Percentiles rank a stretch among this genome's conserved stretches.
Conservation (phyloP, 345 rosid species). For the Atalantia buxifolia region DNA sequence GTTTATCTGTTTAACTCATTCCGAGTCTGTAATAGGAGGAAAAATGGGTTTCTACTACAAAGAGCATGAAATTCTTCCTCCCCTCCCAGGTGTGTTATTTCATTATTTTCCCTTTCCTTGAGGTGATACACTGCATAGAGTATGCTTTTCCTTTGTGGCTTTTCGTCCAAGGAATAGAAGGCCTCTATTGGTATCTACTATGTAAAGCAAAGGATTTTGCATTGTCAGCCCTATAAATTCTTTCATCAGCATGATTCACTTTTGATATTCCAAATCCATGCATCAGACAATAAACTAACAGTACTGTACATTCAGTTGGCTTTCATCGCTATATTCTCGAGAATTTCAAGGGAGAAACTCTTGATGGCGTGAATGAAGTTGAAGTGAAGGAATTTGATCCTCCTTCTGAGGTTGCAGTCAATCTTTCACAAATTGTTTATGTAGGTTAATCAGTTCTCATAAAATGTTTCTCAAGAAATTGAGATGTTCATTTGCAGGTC, state of each 20-base stretch:
- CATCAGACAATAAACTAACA: slow-evolving; percentile 6
- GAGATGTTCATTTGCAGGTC: slow-evolving; percentile 43
- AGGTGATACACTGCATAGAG: background rate
- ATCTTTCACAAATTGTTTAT: background rate
- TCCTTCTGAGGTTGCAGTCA: slow-evolving; percentile 70
- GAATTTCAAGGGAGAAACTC: slow-evolving; percentile 45
- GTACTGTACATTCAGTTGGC: slow-evolving; percentile 52
- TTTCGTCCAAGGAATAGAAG: background rate
- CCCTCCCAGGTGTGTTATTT: slow-evolving; percentile 70
- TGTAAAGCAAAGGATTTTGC: background rate
- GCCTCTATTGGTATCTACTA: background rate
- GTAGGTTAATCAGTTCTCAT: background rate
- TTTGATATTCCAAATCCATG: background rate
- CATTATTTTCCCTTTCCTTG: background rate
- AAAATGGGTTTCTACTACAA: slow-evolving; percentile 94
- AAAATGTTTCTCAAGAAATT: background rate
- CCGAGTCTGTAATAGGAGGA: slow-evolving; percentile 48
- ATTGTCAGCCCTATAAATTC: background rate
- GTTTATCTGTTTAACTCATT: slow-evolving; percentile 24
- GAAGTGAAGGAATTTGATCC: slow-evolving; percentile 80
- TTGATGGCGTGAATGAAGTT: slow-evolving; percentile 41
- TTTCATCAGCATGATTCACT: background rate
- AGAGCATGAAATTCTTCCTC: slow-evolving; percentile 97
- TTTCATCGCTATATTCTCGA: slow-evolving; percentile 66
- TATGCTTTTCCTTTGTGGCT: no score